Evolutionary conservation across 2,329 filamentous ascomycete species (phyloP).

Genomic region (Talaromyces sp.): DNA sequence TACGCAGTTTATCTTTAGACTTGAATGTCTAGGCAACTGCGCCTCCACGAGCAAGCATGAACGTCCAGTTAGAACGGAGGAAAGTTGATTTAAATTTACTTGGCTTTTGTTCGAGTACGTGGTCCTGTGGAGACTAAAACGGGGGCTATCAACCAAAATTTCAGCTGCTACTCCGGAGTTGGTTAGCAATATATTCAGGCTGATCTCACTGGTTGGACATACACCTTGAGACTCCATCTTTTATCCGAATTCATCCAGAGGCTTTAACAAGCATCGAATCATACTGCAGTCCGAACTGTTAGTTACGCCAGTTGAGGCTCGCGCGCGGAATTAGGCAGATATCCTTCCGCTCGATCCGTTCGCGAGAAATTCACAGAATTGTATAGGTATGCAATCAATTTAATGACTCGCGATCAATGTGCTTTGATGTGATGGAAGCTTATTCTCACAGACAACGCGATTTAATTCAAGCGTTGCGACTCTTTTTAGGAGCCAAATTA

Average conservation of each 20-base stretch:
- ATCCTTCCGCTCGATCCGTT: constrained; percentile 2
- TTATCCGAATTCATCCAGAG: neutral
- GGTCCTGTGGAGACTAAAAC: neutral
- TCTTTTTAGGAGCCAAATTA: neutral
- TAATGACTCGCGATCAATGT: neutral
- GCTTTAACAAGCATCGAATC: neutral
- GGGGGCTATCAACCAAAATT: neutral
- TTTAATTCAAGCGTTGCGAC: neutral
- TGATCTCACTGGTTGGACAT: neutral
- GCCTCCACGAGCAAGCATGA: neutral
- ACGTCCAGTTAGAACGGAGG: neutral
- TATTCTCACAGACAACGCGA: neutral
- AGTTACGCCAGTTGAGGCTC: neutral
- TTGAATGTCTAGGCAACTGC: neutral
- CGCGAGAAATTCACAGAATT: neutral
- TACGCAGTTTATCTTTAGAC: neutral
- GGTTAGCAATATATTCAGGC: neutral
- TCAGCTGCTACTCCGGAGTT: neutral
- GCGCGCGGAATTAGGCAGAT: neutral
- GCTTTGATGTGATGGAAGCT: neutral
- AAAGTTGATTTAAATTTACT: neutral
- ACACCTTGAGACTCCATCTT: neutral
- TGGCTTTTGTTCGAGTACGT: neutral
- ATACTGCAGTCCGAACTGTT: neutral
- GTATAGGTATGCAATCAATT: neutral